These are phyloP conservation scores for Heterobasidion irregulare DNA, from an alignment of 1,284 basidiomycete species.

Conservation along the genomic window DNA sequence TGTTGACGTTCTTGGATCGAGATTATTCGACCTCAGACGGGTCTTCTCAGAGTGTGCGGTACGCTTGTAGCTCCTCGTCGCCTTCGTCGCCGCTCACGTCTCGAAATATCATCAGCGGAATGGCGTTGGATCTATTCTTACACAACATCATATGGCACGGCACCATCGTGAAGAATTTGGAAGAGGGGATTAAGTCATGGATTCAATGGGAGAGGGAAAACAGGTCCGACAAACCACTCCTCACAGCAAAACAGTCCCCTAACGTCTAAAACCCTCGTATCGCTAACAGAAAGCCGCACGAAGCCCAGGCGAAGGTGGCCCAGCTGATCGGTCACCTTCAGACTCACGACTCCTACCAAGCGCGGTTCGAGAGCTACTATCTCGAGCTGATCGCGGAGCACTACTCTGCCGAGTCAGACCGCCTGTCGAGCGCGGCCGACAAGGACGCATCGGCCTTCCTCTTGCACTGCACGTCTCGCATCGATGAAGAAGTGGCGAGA, in stretches of 20 bases:
- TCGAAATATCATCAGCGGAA: constrained; percentile 3
- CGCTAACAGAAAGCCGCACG: constrained; percentile 18
- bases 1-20: constrained; percentile 60
- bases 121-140: constrained; percentile 7
- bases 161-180: constrained; percentile 3
- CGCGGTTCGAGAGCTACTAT: constrained; percentile 46
- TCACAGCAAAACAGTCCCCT: background rate
- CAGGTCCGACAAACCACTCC: background rate
- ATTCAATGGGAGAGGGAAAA: constrained; percentile 8
- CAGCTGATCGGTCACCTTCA: constrained; percentile 46
- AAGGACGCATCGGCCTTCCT: constrained; percentile 50
- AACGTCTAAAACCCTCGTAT: background rate
- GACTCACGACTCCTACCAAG: constrained; percentile 43
- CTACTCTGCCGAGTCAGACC: constrained; percentile 43
- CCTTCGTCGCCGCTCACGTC: background rate
- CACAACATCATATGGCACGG: constrained; percentile 1
- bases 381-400: constrained; percentile 39
- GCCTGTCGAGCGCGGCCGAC: constrained; percentile 27
- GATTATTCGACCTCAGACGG: constrained; percentile 36
- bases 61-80: constrained; percentile 1
- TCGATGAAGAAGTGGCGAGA: constrained; percentile 49
- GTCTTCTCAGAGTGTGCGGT: constrained; percentile 33
- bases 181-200: constrained; percentile 8
- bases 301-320: constrained; percentile 28
- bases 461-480: constrained; percentile 33